These are phyloP conservation scores for Hippophae gyantsensis DNA, from an alignment of 306 rosid species.

Conservation along the genomic window DNA sequence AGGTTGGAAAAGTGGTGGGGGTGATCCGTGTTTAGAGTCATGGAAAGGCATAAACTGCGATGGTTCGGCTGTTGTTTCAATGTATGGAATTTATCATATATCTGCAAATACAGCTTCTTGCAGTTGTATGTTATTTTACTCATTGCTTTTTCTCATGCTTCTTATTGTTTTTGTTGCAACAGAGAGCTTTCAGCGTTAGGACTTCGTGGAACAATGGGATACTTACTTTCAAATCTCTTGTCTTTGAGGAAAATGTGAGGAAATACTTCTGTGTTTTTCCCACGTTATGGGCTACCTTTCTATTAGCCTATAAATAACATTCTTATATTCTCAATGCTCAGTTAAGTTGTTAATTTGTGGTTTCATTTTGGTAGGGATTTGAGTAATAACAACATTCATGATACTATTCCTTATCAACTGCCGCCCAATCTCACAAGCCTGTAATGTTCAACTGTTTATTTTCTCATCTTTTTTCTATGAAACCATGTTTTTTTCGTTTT, in stretches of 20 bases:
- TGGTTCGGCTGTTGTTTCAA: slow-evolving; percentile 73
- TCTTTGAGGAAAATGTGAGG: slow-evolving; percentile 70
- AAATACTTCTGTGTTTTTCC: neutral
- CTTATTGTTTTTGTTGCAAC: slow-evolving; percentile 16
- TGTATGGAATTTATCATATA: slow-evolving; percentile 39
- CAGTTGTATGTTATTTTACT: slow-evolving; percentile 1
- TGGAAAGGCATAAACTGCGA: slow-evolving; percentile 94
- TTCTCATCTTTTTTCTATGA: no score
- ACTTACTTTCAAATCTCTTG: slow-evolving; percentile 63
- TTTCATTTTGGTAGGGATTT: slow-evolving; percentile 46
- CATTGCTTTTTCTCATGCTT: slow-evolving; percentile 19
- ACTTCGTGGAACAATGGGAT: slow-evolving; percentile 82
- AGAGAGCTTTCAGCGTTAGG: slow-evolving; percentile 81
- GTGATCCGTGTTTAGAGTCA: slow-evolving; percentile 83
- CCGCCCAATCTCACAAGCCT: slow-evolving; percentile 96
- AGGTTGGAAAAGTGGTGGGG: slow-evolving; percentile 70
- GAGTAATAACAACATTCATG: slow-evolving; percentile 75
- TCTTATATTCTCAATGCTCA: slow-evolving; percentile 5
- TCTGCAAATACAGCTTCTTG: slow-evolving; percentile 3
- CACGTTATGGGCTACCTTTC: neutral
- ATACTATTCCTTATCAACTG: slow-evolving; percentile 67
- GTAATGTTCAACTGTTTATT: slow-evolving; percentile 29
- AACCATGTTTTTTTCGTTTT: neutral
- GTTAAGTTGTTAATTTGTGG: slow-evolving; percentile 3
- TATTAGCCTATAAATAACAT: neutral